Evolutionary conservation across 805 yeast species (phyloP).

Genomic region (Starmerella khaoyaiensis): DNA sequence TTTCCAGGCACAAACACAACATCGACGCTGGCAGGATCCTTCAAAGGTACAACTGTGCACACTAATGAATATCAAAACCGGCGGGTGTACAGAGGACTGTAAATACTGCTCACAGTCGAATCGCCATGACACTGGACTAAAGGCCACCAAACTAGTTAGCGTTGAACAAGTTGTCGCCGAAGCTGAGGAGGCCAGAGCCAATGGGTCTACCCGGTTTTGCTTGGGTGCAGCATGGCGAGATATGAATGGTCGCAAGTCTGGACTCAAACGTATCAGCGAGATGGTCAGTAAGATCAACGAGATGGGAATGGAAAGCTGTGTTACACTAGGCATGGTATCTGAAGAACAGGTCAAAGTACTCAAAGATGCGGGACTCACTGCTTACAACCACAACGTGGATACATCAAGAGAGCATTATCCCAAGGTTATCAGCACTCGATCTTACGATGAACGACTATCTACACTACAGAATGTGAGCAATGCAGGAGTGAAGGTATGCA

Average conservation of each 20-base stretch:
- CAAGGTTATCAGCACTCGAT: slow-evolving; percentile 55
- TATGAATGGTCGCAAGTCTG: slow-evolving; percentile 64
- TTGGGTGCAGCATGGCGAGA: slow-evolving; percentile 87
- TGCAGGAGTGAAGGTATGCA: slow-evolving; percentile 56
- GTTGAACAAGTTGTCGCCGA: slow-evolving; percentile 51
- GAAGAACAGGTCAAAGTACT: slow-evolving; percentile 48
- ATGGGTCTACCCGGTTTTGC: slow-evolving; percentile 68
- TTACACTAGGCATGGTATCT: slow-evolving; percentile 66
- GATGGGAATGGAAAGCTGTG: slow-evolving; percentile 64
- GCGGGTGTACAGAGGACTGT: slow-evolving; percentile 76
- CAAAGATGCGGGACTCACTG: slow-evolving; percentile 61
- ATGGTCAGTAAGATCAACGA: slow-evolving; percentile 56
- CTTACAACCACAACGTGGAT: slow-evolving; percentile 71
- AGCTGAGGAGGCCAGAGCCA: slow-evolving; percentile 51
- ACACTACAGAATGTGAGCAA: slow-evolving; percentile 53
- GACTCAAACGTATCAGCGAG: slow-evolving; percentile 44
- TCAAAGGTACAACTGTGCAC: slow-evolving; percentile 63
- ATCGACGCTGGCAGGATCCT: slow-evolving; percentile 55
- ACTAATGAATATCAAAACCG: slow-evolving; percentile 58
- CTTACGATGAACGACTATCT: slow-evolving; percentile 55
- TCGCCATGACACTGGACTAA: slow-evolving; percentile 54
- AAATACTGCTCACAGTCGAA: slow-evolving; percentile 69
- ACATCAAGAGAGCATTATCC: slow-evolving; percentile 69
- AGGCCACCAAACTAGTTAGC: slow-evolving; percentile 50
- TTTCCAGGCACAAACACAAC: slow-evolving; percentile 49